phyloP scores from a whole-genome alignment of 2,329 filamentous ascomycete species.

The Sarocladium strictum region DNA sequence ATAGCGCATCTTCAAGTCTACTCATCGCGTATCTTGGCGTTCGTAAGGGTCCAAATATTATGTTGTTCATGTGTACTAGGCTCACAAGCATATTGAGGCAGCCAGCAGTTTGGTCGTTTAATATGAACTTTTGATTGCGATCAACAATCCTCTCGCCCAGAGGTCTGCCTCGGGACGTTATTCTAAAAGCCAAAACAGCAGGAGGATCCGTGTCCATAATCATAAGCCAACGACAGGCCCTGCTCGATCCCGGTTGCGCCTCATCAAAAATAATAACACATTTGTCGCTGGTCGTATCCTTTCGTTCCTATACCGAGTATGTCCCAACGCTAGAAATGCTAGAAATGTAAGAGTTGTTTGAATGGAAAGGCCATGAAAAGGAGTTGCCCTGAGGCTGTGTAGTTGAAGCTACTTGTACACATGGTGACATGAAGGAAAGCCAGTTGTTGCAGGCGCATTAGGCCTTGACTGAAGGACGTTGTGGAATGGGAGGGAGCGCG shows the following conservation, averaged over 20 bases:
- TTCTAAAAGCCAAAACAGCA: too few relatives aligned
- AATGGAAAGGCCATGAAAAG: not conserved
- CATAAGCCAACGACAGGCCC: too few relatives aligned
- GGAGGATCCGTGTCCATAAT: too few relatives aligned
- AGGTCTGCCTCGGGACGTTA: too few relatives aligned
- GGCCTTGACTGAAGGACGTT: slow-evolving; percentile 9
- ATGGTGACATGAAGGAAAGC: not conserved
- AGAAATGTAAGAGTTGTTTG: not conserved
- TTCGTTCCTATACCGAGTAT: not conserved
- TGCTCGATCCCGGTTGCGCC: not conserved
- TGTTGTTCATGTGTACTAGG: too few relatives aligned
- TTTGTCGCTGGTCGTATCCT: not conserved
- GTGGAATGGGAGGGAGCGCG: slow-evolving; percentile 48
- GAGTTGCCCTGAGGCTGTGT: not conserved
- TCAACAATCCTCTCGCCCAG: too few relatives aligned
- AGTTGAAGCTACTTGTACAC: not conserved
- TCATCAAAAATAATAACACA: not conserved
- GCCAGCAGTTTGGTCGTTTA: too few relatives aligned
- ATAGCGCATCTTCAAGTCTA: too few relatives aligned
- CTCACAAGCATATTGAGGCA: too few relatives aligned
- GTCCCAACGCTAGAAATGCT: not conserved
- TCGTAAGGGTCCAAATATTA: too few relatives aligned
- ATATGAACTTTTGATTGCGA: too few relatives aligned
- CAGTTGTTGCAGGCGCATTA: not conserved
- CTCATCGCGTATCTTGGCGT: too few relatives aligned